Evolutionary conservation across 345 rosid species (phyloP).

Genomic region (Iberis pinnata): DNA sequence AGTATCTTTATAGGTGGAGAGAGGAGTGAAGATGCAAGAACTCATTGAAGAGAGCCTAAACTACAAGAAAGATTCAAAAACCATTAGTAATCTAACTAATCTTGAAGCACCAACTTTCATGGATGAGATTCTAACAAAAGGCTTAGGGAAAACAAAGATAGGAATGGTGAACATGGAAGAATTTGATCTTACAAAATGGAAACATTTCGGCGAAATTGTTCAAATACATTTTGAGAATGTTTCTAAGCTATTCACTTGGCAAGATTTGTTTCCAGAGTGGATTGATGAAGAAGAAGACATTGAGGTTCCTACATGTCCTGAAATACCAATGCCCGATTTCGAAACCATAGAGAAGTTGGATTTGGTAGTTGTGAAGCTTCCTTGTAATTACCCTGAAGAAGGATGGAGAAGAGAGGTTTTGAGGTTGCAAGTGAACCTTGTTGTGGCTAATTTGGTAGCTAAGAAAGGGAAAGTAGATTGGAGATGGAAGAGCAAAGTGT

Average conservation of each 20-base stretch:
- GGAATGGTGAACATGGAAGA: constrained; percentile 82
- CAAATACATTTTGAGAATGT: constrained; percentile 49
- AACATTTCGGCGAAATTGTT: constrained; percentile 44
- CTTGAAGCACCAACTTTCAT: constrained; percentile 61
- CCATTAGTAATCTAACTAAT: constrained; percentile 32
- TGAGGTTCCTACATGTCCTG: constrained; percentile 63
- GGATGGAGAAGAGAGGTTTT: constrained; percentile 80
- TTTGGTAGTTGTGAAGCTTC: constrained; percentile 65
- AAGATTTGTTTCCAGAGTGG: constrained; percentile 88
- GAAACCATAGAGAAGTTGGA: constrained; percentile 41
- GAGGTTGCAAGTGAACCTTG: constrained; percentile 74
- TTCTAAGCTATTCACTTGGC: constrained; percentile 59
- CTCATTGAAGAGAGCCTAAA: constrained; percentile 30
- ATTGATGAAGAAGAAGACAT: constrained; percentile 90
- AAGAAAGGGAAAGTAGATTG: constrained; percentile 51
- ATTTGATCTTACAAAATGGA: constrained; percentile 54
- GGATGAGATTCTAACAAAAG: constrained; percentile 39
- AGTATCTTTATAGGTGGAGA: constrained; percentile 48
- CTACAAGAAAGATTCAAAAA: constrained; percentile 4
- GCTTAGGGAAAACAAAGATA: constrained; percentile 42
- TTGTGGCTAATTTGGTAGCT: constrained; percentile 57
- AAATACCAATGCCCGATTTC: constrained; percentile 78
- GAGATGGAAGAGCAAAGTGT: constrained; percentile 58
- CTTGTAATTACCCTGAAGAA: constrained; percentile 68
- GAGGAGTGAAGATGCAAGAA: constrained; percentile 55